Base-by-base conservation (phyloP, 306 rosid genomes). In the Cicer arietinum region DNA sequence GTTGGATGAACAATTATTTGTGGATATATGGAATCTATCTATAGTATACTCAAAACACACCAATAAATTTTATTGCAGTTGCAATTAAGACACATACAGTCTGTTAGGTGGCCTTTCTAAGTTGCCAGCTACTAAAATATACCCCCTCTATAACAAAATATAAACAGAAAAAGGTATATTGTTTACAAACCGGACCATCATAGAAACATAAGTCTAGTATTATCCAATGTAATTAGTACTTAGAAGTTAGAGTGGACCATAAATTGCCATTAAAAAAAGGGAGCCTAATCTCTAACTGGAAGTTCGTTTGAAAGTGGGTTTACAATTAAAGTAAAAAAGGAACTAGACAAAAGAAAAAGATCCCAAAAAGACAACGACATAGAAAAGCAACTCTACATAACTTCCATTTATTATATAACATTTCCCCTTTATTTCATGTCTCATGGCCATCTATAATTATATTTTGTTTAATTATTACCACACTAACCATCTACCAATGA, bases 311-410 rank as follows among this genome's bases (percentile, higher is more conserved):
- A 44, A 45, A 69, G 67, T 46, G 41, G 40, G 7, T 67, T 57
- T 37, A 69, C 41, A 61, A 22, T 37, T 42, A 10, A 64, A 42
- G 37, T 43, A 41, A 60, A 47, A 14, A 16, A 67, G 45, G 20
- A 46, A 61, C 68, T 57, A 1, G 43, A 73, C 48, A 52, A 18
- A 81, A 78, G 18, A 13, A 61, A 18, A 81, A 78, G 18, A 13
- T 44, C 42, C 73, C 70, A 74, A 83, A 74, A 74, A 54, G 81
- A 69, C 43, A 75, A 69, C 35, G 69, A 57, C 46, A 12, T 18
- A 2, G 58, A 30, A 45, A 51, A 70, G 9, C 52, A 78, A 80
- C 22, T 48, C 18, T 50, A 4, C 47, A 51, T 58, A 52, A 52
- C 25, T 40, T 39, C 67, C 54, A 52, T 20, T 73, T 50, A 14